phyloP scores from a whole-genome alignment of 1,284 basidiomycete genomes.

The Ustilago trichophora region DNA sequence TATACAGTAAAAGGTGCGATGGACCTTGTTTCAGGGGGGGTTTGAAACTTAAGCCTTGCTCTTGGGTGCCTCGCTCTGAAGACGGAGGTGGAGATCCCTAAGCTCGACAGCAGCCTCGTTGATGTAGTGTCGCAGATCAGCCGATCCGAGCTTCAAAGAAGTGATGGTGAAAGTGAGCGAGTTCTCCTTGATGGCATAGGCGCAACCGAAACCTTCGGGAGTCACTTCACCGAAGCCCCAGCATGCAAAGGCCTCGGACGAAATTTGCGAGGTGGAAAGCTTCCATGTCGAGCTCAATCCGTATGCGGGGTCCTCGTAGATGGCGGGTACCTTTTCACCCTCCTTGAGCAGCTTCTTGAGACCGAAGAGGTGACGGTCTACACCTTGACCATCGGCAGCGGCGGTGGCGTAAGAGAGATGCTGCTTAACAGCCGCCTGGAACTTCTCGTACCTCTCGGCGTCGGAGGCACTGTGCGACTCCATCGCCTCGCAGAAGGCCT shows the following conservation, averaged over 20 bases:
- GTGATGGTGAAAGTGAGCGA: conserved; percentile 94
- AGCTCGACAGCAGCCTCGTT: conserved; percentile 66
- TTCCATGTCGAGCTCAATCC: conserved; percentile 84
- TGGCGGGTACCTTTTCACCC: conserved; percentile 78
- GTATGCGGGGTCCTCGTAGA: conserved; percentile 83
- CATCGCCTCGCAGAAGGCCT: conserved; percentile 90
- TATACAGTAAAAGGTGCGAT: no score
- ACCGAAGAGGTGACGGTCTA: conserved; percentile 94
- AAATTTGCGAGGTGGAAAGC: conserved; percentile 88
- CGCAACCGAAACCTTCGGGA: conserved; percentile 91
- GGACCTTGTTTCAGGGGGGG: no score
- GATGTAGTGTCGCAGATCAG: conserved; percentile 67
- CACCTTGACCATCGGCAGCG: conserved; percentile 92
- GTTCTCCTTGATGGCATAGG: conserved; percentile 88
- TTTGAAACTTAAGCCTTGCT: conserved; percentile 13
- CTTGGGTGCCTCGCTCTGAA: conserved; percentile 43
- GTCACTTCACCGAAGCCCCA: conserved; percentile 96
- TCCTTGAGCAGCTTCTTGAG: conserved; percentile 81
- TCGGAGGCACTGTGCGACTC: conserved; percentile 72
- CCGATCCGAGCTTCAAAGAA: conserved; percentile 74
- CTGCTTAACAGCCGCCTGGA: conserved; percentile 80
- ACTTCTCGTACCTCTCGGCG: conserved; percentile 74
- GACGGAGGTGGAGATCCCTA: conserved; percentile 60
- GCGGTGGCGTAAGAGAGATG: conserved; percentile 88
- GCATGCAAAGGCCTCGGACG: conserved; percentile 83